Evolutionary conservation across 78 protist genomes (phyloP), one percentile per base, ranked within the genome.

Genomic region (Dictyostelium brefeldianum): DNA sequence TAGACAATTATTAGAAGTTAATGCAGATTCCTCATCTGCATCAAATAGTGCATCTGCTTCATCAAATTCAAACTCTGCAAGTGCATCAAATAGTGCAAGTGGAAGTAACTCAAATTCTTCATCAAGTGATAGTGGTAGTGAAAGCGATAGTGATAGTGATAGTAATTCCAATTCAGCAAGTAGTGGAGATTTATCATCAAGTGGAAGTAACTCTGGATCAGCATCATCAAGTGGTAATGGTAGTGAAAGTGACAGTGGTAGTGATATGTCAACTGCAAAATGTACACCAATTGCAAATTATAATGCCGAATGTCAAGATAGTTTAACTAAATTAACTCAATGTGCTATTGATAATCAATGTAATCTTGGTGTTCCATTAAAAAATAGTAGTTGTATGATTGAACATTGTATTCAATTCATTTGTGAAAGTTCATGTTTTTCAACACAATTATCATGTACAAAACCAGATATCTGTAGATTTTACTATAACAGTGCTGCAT

Each of bases 391-490:
- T 31, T 67, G 75, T 67, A 17, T 67, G 47, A 47, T 67, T 31
- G 50, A 67, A 67, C 10, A 67, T 3, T 67, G 75, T 31, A 25
- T 67, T 31, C 48, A 67, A 67, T 25, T 31, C 48, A 27, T 67
- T 67, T 67, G 75, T 67, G 75, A 67, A 31, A 67, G 75, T n/a
- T 18, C 75, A 67, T 67, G 75, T 31, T 67, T 67, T 36, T 11
- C 75, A 14, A 67, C 75, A 14, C 75, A 31, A 67, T 36, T 67
- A 12, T 27, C 75, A 6, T 67, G 75, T 31, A 67, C 75, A 12
- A 67, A 67, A 47, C 18, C 25, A 15, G 75, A 67, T 31, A 31
- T 67, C 10, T 67, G 75, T 31, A 67, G 75, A 67, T 67, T 31
- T 36, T 31, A 67, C 17, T 67, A 67, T 65, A n/a, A 43, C 27